These are phyloP conservation scores for Laguncularia racemosa DNA, from an alignment of 345 rosid genomes.

Conservation along the genomic window DNA sequence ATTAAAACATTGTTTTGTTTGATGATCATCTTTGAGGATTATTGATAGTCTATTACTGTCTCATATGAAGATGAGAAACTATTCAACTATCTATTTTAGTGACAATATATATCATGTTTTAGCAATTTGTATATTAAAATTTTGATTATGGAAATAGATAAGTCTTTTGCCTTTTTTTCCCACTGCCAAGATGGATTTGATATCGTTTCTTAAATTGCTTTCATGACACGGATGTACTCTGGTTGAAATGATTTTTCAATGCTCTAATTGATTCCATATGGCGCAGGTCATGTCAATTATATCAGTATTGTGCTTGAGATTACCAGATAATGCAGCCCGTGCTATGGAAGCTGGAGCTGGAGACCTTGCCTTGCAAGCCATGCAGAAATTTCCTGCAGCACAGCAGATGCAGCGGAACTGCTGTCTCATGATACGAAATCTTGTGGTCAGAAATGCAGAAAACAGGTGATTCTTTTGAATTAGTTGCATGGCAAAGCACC, in stretches of 20 bases:
- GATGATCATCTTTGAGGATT: too few species aligned
- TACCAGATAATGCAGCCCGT: constrained; percentile 72
- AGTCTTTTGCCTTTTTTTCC: too few species aligned
- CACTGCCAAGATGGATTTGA: too few species aligned
- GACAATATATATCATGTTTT: too few species aligned
- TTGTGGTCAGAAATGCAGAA: constrained; percentile 72
- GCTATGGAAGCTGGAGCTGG: constrained; percentile 97
- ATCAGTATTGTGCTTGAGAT: constrained; percentile 73
- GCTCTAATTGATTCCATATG: background rate
- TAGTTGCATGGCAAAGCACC: background rate
- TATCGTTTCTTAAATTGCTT: too few species aligned
- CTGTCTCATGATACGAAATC: constrained; percentile 89
- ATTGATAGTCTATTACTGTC: too few species aligned
- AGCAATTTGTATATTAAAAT: too few species aligned
- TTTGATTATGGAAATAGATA: too few species aligned
- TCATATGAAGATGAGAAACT: too few species aligned
- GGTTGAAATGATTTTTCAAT: background rate
- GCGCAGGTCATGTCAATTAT: constrained; percentile 71
- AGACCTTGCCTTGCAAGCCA: constrained; percentile 76
- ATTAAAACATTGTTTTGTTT: too few species aligned
- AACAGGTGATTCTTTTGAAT: constrained; percentile 48
- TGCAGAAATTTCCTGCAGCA: constrained; percentile 69
- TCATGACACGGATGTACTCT: too few species aligned
- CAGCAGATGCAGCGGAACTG: constrained; percentile 64
- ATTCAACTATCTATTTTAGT: too few species aligned